These are phyloP conservation scores for Aspergillus homomorphus DNA, from an alignment of 495 filamentous ascomycete genomes.

Conservation along the genomic window DNA sequence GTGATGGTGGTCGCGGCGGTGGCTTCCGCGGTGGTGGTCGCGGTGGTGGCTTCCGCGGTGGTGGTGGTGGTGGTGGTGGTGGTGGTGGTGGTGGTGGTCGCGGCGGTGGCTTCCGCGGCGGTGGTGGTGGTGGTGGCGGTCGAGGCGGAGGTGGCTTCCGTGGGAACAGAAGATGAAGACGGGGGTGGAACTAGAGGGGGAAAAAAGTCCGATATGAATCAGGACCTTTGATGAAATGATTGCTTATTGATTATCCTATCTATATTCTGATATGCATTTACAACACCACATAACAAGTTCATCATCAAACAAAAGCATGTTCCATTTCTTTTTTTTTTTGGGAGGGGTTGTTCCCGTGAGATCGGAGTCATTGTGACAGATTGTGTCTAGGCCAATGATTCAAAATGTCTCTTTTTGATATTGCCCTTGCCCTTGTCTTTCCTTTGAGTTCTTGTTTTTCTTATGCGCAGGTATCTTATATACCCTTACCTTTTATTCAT, in stretches of 20 bases:
- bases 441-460: conserved; percentile 4
- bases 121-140: conserved; percentile 26
- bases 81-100: conserved; percentile 5
- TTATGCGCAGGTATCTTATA: conserved; percentile 13
- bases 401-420: too few species aligned
- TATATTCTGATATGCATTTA: background rate
- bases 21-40: conserved; percentile 24
- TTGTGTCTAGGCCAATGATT: too few species aligned
- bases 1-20: conserved; percentile 26
- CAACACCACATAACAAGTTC: background rate
- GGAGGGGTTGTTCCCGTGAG: too few species aligned
- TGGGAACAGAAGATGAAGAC: conserved; percentile 26
- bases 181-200: background rate
- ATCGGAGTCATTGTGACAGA: too few species aligned
- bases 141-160: conserved; percentile 13
- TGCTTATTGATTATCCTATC: too few species aligned
- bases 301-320: too few species aligned
- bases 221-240: background rate
- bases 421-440: background rate
- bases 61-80: too few species aligned
- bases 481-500: conserved; percentile 7
- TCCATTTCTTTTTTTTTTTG: too few species aligned
- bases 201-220: background rate
- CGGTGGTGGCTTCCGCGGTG: conserved; percentile 17
- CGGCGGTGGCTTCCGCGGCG: conserved; percentile 9